Evolutionary conservation across 495 filamentous ascomycete species (phyloP), one percentile per base, ranked within the genome.

Genomic region (Tuber umbilicatum): DNA sequence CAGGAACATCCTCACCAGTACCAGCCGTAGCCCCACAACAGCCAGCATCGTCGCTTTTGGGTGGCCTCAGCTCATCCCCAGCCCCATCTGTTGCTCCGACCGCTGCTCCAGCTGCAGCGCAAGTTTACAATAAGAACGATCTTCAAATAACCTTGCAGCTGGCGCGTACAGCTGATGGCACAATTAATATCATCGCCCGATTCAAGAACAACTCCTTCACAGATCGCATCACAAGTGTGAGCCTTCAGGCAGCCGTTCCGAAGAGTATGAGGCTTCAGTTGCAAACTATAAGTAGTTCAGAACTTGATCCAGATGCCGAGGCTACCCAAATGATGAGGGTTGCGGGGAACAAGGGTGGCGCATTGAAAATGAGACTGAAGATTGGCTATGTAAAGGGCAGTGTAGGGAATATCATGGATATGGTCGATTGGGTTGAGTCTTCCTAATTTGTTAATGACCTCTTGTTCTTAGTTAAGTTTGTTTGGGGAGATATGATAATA

Each of bases 351-450:
- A 93, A 89, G 82, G 96, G 94, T 83, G 95, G 90, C 68, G 84
- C 90, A 72, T 86, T 99, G 73, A 90, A 94, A 45, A 85, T 99
- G 77, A 88, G 96, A 82, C 86, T 99, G 77, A 94, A 92, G 85
- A 87, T 99, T 80, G 89, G 89, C 70, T 97, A 92, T 84, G 86
- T 87, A 50, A 91, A 89, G 78, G 90, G 90, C 71, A 87, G 89
- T 39, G 86, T 85, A n/a, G 87, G 88, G 39, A 85, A 89, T 70
- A 88, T 96, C 12, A 91, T 90, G 80, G 96, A 99, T 79, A 93
- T 97, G 84, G 94, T 97, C 74, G 94, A 97, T 86, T 99, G 95
- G 95, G 88, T 90, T 70, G 95, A 99, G 83, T 92, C 93, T 19
- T 16, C 27, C 55, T 64, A 64, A 64, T 64, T 64, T 35, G 12